phyloP scores from a whole-genome alignment of 345 rosid species.

The Eucalyptus curtisii region DNA sequence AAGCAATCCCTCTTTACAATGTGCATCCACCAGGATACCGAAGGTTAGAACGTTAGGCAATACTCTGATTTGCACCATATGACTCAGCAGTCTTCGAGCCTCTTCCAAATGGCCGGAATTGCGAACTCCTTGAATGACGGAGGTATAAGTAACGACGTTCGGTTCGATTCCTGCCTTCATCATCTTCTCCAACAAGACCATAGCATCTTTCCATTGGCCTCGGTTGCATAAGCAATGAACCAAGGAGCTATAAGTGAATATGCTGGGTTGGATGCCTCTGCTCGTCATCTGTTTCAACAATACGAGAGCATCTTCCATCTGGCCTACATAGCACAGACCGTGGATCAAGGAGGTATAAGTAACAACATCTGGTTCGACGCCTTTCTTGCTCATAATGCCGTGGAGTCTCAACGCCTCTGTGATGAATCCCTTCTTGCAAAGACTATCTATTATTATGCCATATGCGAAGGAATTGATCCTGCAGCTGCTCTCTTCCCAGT shows the following conservation, averaged over 20 bases:
- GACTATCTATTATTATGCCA: neutral
- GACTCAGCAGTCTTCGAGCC: neutral
- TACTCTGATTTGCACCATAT: neutral
- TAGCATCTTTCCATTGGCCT: neutral
- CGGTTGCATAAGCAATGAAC: neutral
- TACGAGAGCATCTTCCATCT: neutral
- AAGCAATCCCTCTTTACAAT: neutral
- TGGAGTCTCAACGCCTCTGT: neutral
- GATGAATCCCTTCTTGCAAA: neutral
- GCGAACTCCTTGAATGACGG: neutral
- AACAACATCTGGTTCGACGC: accelerated
- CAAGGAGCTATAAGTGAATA: neutral
- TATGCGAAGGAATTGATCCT: neutral
- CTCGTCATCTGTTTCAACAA: neutral
- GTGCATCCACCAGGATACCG: neutral
- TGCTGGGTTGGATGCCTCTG: neutral
- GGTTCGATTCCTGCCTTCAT: neutral
- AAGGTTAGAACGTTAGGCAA: neutral
- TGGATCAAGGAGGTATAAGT: neutral
- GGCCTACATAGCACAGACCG: neutral
- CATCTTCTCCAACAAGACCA: neutral
- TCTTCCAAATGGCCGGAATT: neutral
- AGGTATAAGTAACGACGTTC: neutral
- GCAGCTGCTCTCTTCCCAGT: neutral
- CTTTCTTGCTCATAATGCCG: neutral